These are phyloP conservation scores for Lipomyces anomalus DNA, from an alignment of 805 yeast species.

Conservation along the genomic window DNA sequence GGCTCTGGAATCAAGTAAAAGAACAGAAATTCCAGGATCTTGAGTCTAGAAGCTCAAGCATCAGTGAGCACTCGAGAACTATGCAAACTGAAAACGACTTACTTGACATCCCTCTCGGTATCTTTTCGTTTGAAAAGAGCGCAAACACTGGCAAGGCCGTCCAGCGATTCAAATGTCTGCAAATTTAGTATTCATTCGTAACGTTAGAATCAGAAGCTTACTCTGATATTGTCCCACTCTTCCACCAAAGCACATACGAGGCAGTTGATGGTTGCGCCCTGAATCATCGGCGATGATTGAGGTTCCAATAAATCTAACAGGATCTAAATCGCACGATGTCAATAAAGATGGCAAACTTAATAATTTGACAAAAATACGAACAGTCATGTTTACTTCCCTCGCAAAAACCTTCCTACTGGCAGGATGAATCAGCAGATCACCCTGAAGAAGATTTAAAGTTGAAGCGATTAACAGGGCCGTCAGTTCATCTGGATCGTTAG, in stretches of 20 bases:
- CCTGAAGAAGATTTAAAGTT: constrained; percentile 46
- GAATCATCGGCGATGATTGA: constrained; percentile 25
- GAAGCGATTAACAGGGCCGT: constrained; percentile 21
- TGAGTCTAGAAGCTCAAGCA: no score
- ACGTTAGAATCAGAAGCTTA: constrained; percentile 1
- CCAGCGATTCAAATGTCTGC: constrained; percentile 45
- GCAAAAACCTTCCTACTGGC: constrained; percentile 47
- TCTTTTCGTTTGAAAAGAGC: constrained; percentile 37
- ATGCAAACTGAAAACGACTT: no score
- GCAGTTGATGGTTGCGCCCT: constrained; percentile 45
- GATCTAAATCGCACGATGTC: constrained; percentile 6
- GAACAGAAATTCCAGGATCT: constrained; percentile 61
- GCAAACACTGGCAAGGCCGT: constrained; percentile 53
- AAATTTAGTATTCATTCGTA: neutral
- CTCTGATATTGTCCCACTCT: constrained; percentile 50
- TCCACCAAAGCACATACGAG: constrained; percentile 55
- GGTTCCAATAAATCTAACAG: constrained; percentile 30
- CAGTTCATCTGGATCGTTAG: constrained; percentile 10
- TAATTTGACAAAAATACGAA: constrained; percentile 12
- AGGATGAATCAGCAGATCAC: constrained; percentile 55
- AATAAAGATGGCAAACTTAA: neutral
- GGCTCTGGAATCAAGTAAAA: constrained; percentile 64
- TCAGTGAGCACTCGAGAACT: no score
- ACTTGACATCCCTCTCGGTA: constrained; percentile 49
- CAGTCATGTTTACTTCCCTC: constrained; percentile 38